Evolutionary conservation across 179 eudicot species (phyloP).

Genomic region (Nepenthes alata): DNA sequence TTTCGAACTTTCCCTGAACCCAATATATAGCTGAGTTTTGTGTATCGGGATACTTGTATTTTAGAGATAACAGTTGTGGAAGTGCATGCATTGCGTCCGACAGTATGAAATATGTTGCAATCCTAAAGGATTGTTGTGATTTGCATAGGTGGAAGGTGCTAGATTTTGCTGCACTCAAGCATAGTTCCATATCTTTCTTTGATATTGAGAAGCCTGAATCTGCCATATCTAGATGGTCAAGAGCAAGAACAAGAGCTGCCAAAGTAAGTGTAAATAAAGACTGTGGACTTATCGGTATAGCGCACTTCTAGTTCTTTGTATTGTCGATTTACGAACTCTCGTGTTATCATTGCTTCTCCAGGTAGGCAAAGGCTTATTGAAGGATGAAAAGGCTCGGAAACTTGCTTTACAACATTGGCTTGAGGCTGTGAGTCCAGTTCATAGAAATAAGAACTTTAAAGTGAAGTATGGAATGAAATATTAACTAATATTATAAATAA

Average conservation of each 20-base stretch:
- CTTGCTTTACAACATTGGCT: conserved; percentile 95
- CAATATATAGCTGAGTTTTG: too few relatives aligned
- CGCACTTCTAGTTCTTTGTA: background rate
- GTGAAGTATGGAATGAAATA: too few relatives aligned
- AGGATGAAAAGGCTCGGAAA: conserved; percentile 69
- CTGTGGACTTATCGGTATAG: background rate
- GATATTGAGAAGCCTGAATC: conserved; percentile 58
- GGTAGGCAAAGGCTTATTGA: conserved; percentile 87
- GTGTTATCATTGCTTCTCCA: conserved; percentile 9
- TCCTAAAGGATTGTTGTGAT: too few relatives aligned
- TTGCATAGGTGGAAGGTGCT: conserved; percentile 66
- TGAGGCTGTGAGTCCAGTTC: conserved; percentile 58
- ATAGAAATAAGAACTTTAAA: background rate
- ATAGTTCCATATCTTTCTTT: conserved; percentile 72
- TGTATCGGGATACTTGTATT: too few relatives aligned
- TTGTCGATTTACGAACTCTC: background rate
- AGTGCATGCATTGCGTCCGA: too few relatives aligned
- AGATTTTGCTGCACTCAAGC: conserved; percentile 76
- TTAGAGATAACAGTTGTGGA: too few relatives aligned
- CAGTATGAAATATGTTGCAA: too few relatives aligned
- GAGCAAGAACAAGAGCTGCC: conserved; percentile 71
- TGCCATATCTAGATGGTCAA: conserved; percentile 71
- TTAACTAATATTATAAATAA: too few relatives aligned
- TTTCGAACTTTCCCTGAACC: too few relatives aligned
- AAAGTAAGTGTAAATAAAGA: conserved; percentile 30